Conservation (phyloP, 805 yeast genomes). For the Wickerhamiella allomyrinae region DNA sequence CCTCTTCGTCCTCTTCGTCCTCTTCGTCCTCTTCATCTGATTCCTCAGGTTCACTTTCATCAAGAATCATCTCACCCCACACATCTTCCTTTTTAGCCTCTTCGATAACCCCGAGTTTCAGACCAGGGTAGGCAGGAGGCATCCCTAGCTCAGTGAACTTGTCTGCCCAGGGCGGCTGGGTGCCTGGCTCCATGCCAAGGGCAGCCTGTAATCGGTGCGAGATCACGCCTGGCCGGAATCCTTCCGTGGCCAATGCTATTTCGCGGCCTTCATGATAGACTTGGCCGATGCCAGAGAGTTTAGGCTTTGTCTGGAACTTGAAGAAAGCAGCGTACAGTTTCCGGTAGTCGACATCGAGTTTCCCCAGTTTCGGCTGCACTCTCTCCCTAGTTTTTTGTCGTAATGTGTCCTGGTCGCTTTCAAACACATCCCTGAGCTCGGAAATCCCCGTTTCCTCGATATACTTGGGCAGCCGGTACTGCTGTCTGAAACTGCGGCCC, state of each 20-base stretch:
- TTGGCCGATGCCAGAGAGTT: constrained; percentile 59
- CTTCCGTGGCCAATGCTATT: constrained; percentile 29
- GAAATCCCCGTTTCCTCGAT: constrained; percentile 73
- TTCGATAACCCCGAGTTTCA: constrained; percentile 17
- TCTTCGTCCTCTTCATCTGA: neutral
- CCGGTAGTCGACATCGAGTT: constrained; percentile 72
- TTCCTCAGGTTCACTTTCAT: neutral
- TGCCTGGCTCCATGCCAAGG: constrained; percentile 45
- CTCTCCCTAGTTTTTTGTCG: constrained; percentile 66
- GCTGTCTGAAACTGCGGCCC: constrained; percentile 32
- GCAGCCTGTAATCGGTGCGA: constrained; percentile 53
- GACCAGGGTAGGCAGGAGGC: constrained; percentile 67
- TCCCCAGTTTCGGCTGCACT: constrained; percentile 81
- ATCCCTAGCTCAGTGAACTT: constrained; percentile 58
- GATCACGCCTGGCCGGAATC: constrained; percentile 52
- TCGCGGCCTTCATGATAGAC: constrained; percentile 68
- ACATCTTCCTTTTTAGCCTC: neutral
- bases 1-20: neutral
- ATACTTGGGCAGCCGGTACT: constrained; percentile 64
- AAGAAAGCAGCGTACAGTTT: constrained; percentile 77
- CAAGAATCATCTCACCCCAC: constrained; percentile 9
- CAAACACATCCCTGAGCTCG: constrained; percentile 60
- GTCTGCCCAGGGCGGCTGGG: constrained; percentile 68
- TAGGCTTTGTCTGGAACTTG: constrained; percentile 63
- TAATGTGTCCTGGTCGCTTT: constrained; percentile 36